Conservation (phyloP, 495 filamentous ascomycete genomes). For the Corynascus novoguineensis region DNA sequence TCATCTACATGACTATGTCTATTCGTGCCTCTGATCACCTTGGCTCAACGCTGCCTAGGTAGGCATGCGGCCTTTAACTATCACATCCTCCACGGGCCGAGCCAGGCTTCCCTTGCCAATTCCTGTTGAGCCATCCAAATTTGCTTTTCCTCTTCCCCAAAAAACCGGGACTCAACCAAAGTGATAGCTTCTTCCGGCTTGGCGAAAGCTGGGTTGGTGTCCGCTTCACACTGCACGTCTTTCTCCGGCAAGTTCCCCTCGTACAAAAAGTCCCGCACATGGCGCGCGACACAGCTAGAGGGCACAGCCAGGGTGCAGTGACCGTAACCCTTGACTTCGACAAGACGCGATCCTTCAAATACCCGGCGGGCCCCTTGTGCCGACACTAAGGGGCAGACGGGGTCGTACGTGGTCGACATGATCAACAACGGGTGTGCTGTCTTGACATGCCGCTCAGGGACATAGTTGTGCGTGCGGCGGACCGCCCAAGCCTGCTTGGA, state of each 20-base stretch:
- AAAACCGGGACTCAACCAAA: constrained; percentile 7
- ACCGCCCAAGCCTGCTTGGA: constrained; percentile 36
- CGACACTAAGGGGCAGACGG: constrained; percentile 40
- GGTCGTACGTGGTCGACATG: constrained; percentile 41
- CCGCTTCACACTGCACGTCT: constrained; percentile 32
- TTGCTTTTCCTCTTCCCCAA: constrained; percentile 18
- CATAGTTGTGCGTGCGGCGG: constrained; percentile 35
- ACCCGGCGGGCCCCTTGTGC: constrained; percentile 35
- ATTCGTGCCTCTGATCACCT: no score
- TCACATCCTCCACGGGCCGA: constrained; percentile 2
- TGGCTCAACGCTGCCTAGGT: no score
- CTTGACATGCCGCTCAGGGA: constrained; percentile 28
- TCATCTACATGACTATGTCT: no score
- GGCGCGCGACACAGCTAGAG: constrained; percentile 34
- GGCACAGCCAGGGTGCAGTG: constrained; percentile 40
- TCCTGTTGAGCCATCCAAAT: constrained; percentile 30
- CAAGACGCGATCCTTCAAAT: constrained; percentile 36
- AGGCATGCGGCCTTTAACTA: no score
- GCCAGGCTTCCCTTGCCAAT: constrained; percentile 23
- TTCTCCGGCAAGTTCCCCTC: constrained; percentile 35
- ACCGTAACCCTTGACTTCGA: constrained; percentile 42
- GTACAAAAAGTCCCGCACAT: constrained; percentile 35
- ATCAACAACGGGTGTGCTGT: constrained; percentile 40
- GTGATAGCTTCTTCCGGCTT: constrained; percentile 19
- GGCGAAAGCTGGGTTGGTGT: constrained; percentile 31